These are phyloP conservation scores for Malassezia restricta DNA, from an alignment of 1,284 basidiomycete species.

Conservation along the genomic window DNA sequence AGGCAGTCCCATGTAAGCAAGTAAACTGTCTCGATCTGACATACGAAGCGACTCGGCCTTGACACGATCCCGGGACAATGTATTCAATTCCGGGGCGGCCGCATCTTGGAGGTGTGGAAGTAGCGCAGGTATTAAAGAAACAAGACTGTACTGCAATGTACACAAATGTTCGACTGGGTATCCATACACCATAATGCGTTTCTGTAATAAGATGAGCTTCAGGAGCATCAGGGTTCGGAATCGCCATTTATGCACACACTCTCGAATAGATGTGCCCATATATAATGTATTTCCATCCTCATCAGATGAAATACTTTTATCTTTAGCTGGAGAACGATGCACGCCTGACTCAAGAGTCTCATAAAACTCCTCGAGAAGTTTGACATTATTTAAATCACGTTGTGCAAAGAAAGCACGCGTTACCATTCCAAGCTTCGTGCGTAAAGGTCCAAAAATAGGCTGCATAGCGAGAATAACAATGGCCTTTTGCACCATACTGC, in stretches of 20 bases:
- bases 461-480: constrained; percentile 73
- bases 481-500: constrained; percentile 93
- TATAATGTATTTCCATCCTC: constrained; percentile 50
- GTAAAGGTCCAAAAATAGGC: constrained; percentile 48
- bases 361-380: constrained; percentile 44
- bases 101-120: constrained; percentile 79
- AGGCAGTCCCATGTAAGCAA: constrained; percentile 80
- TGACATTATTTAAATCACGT: constrained; percentile 35
- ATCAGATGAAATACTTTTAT: constrained; percentile 20
- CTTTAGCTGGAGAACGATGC: constrained; percentile 19
- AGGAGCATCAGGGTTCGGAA: constrained; percentile 85
- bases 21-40: constrained; percentile 77
- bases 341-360: constrained; percentile 40
- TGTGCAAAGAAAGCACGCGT: constrained; percentile 51
- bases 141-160: constrained; percentile 90
- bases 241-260: constrained; percentile 84
- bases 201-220: constrained; percentile 81
- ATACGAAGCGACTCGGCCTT: constrained; percentile 60
- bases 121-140: constrained; percentile 52
- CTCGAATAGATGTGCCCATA: constrained; percentile 82
- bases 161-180: constrained; percentile 92
- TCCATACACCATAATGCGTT: constrained; percentile 72
- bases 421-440: constrained; percentile 89
- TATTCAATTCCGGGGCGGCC: constrained; percentile 58
- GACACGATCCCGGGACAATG: constrained; percentile 5